Evolutionary conservation across 768 basidiomycete species (phyloP).

Genomic region (Leccinum longicurvipes): DNA sequence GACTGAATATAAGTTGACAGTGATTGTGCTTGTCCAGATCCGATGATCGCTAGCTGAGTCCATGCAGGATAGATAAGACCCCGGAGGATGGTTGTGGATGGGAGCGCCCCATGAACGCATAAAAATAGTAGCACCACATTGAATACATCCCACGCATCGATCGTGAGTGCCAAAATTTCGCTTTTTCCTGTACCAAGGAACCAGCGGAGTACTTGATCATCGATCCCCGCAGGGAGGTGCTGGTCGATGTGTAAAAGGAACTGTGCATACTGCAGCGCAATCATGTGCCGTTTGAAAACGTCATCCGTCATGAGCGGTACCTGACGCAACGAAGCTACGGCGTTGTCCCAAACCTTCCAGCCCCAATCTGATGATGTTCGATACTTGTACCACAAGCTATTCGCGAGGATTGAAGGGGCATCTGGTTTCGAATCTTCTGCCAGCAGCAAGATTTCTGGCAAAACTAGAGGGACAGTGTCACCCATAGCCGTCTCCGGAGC

Average conservation of each 20-base stretch:
- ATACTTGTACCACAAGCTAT: slow-evolving; percentile 81
- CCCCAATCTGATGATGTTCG: slow-evolving; percentile 71
- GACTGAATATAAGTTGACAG: slow-evolving; percentile 54
- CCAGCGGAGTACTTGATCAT: slow-evolving; percentile 70
- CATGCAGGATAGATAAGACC: slow-evolving; percentile 81
- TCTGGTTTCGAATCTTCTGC: slow-evolving; percentile 55
- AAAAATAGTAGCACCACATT: slow-evolving; percentile 61
- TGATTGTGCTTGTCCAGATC: slow-evolving; percentile 37
- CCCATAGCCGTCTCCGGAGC: slow-evolving; percentile 36
- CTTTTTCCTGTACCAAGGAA: slow-evolving; percentile 63
- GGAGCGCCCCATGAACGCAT: slow-evolving; percentile 62
- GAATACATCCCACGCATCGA: slow-evolving; percentile 67
- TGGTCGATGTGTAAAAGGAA: slow-evolving; percentile 75
- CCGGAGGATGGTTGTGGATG: slow-evolving; percentile 66
- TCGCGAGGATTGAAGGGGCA: slow-evolving; percentile 68
- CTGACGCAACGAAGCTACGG: slow-evolving; percentile 69
- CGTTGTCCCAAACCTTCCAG: slow-evolving; percentile 83
- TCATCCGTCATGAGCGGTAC: slow-evolving; percentile 56
- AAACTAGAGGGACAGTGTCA: slow-evolving; percentile 34
- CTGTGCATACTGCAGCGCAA: slow-evolving; percentile 61
- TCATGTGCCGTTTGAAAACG: slow-evolving; percentile 41
- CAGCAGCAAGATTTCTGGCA: slow-evolving; percentile 68
- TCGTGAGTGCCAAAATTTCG: slow-evolving; percentile 55
- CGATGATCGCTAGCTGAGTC: slow-evolving; percentile 49
- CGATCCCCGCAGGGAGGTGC: slow-evolving; percentile 71